Evolutionary conservation across 1,284 basidiomycete species (phyloP), one percentile per base, ranked within the genome.

Genomic region (Flammula alnicola): DNA sequence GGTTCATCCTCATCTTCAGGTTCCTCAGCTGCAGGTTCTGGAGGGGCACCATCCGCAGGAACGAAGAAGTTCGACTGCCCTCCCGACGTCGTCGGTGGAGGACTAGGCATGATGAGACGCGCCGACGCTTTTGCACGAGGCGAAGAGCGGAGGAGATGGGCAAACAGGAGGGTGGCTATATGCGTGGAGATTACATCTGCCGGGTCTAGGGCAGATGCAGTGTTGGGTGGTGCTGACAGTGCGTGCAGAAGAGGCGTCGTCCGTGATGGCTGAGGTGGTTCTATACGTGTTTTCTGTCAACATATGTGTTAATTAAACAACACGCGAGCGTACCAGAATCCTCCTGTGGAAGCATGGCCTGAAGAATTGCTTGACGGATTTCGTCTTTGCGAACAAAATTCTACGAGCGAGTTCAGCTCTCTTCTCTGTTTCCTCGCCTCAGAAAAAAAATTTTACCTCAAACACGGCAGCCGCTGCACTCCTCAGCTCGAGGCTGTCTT

Each of bases 101-200:
- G 67, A 54, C 79, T 64, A 31, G 89, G 81, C 50, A 83, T 75
- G 66, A 90, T 83, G 2, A 72, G 70, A 42, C 83, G 85, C 6
- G 91, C 90, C n/a, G 93, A 75, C 0, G 86, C 73, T 67, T 95
- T 94, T 54, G 93, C 82, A 1, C 86, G 84, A 41, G 84, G 71
- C 41, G 84, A 86, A 33, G 76, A 78, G 17, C 83, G 77, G 30
- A 91, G 72, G 22, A 91, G 76, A 59, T 88, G 85, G 2, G 87
- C 70, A 59, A 91, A 90, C 47, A 91, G 75, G 30, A 88, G 71
- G 10, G 81, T 74, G 3, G 88, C 81, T 50, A 91, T 74, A 54
- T 89, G 86, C 4, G 81, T 84, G 5, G 86, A 81, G 17, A 77
- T 80, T 14, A 83, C 77, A 32, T 74, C 67, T 45, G 74, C 71